Evolutionary conservation across 2,329 filamentous ascomycete genomes (phyloP).

Genomic region (Verticillium isaacii): DNA sequence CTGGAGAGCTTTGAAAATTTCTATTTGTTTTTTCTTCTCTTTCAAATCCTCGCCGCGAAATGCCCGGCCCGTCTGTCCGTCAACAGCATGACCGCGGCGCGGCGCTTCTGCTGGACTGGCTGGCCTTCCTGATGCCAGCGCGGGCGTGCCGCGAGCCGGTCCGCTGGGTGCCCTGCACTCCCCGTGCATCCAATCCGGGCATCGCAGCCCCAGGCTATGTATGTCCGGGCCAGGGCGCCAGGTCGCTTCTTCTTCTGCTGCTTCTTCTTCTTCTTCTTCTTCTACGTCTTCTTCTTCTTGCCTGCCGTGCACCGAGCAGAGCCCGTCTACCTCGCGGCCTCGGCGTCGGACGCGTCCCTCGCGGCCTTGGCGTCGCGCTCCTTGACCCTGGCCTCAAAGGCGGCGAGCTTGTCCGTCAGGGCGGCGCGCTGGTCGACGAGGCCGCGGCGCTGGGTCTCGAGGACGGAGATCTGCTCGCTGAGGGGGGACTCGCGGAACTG

Average conservation of each 20-base stretch:
- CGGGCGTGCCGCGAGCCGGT: too few relatives aligned
- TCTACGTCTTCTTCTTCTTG: too few relatives aligned
- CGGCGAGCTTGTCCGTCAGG: slow-evolving; percentile 36
- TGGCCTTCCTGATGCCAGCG: neutral
- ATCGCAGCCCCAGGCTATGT: too few relatives aligned
- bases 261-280: too few relatives aligned
- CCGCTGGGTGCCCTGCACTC: too few relatives aligned
- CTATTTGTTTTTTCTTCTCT: too few relatives aligned
- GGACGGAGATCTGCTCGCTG: slow-evolving; percentile 38
- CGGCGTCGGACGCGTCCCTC: neutral
- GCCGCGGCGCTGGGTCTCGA: slow-evolving; percentile 35
- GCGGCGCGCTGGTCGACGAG: slow-evolving; percentile 32
- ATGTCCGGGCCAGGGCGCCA: too few relatives aligned
- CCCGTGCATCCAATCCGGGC: too few relatives aligned
- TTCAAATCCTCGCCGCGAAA: neutral
- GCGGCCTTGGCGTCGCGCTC: slow-evolving; percentile 24
- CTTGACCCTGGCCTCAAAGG: slow-evolving; percentile 31
- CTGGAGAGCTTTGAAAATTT: too few relatives aligned
- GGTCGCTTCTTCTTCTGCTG: too few relatives aligned
- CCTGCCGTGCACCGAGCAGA: too few relatives aligned
- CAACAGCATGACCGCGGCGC: neutral
- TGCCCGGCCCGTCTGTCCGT: neutral
- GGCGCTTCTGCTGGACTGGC: neutral
- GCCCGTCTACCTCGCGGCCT: neutral
- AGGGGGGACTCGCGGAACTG: slow-evolving; percentile 31